Conservation (phyloP, 208 protist species). For the Acanthamoeba sp. region DNA sequence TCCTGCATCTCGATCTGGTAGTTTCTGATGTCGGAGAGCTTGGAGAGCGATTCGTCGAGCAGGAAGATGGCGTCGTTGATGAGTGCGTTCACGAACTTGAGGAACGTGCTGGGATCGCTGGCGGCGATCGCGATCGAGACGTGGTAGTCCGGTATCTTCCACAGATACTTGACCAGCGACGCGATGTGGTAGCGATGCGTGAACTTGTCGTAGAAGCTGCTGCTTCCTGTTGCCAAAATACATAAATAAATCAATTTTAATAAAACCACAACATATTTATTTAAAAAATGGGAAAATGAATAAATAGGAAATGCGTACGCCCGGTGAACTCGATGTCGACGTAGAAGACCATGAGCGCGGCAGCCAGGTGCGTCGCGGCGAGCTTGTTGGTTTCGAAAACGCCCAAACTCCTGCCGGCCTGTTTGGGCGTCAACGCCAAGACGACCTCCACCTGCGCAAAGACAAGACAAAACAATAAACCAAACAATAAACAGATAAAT, state of each 20-base stretch:
- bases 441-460: not conserved
- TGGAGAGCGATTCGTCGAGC: slow-evolving; percentile 81
- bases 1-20: slow-evolving; percentile 58
- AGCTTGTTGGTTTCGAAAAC: slow-evolving; percentile 71
- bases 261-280: not conserved
- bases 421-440: slow-evolving; percentile 48
- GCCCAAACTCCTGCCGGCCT: not conserved
- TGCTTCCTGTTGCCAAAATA: slow-evolving; percentile 55
- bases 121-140: slow-evolving; percentile 29
- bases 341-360: slow-evolving; percentile 81
- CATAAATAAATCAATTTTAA: not conserved
- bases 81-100: slow-evolving; percentile 83
- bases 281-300: not conserved
- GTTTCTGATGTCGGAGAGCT: slow-evolving; percentile 80
- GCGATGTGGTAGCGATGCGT: slow-evolving; percentile 76
- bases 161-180: slow-evolving; percentile 80
- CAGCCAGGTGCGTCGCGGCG: slow-evolving; percentile 68
- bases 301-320: slow-evolving; percentile 30
- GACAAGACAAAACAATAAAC: too few species aligned
- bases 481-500: too few species aligned
- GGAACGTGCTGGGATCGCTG: slow-evolving; percentile 69
- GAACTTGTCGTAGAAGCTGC: slow-evolving; percentile 86
- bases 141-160: slow-evolving; percentile 76
- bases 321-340: slow-evolving; percentile 84
- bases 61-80: slow-evolving; percentile 84